These are phyloP conservation scores for Carex scoparia DNA, from an alignment of 176 grass and related monocot genomes.

Conservation along the genomic window DNA sequence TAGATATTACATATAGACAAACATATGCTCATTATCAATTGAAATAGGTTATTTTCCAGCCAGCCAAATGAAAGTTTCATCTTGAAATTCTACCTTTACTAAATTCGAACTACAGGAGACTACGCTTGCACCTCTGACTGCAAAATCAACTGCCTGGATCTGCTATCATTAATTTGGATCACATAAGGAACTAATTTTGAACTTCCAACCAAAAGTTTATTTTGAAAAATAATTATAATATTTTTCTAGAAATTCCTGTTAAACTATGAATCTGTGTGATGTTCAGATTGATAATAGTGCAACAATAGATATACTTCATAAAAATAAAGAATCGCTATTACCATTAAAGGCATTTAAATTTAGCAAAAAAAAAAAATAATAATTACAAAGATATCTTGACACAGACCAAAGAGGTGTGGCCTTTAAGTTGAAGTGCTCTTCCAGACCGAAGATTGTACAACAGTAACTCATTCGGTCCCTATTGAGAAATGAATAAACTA, in stretches of 20 bases:
- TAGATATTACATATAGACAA: neutral
- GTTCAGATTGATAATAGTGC: conserved; percentile 5
- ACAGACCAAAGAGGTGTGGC: conserved; percentile 80
- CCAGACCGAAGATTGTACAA: conserved; percentile 98
- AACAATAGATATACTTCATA: neutral
- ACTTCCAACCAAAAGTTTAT: conserved; percentile 13
- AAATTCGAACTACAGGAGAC: conserved; percentile 94
- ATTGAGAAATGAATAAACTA: conserved; percentile 10
- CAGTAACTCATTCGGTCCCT: conserved; percentile 94
- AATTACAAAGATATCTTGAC: conserved; percentile 16
- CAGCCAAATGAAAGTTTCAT: neutral
- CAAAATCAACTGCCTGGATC: conserved; percentile 89
- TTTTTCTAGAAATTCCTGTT: neutral
- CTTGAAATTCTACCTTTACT: conserved; percentile 56
- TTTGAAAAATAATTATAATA: neutral
- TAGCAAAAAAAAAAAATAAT: conserved; percentile 21
- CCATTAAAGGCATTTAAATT: conserved; percentile 1
- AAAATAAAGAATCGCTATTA: neutral
- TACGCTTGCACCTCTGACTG: conserved; percentile 94
- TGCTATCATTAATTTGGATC: conserved; percentile 30
- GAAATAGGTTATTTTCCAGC: neutral
- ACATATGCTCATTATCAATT: neutral
- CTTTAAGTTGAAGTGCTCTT: conserved; percentile 86
- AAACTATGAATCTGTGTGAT: conserved; percentile 10
- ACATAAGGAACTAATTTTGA: conserved; percentile 18